A percentile compares a stretch with the other conserved stretches of the same genome.
These are phyloP conservation scores for Leccinum incarnatum DNA, from an alignment of 768 basidiomycete genomes.

Conservation along the genomic window DNA sequence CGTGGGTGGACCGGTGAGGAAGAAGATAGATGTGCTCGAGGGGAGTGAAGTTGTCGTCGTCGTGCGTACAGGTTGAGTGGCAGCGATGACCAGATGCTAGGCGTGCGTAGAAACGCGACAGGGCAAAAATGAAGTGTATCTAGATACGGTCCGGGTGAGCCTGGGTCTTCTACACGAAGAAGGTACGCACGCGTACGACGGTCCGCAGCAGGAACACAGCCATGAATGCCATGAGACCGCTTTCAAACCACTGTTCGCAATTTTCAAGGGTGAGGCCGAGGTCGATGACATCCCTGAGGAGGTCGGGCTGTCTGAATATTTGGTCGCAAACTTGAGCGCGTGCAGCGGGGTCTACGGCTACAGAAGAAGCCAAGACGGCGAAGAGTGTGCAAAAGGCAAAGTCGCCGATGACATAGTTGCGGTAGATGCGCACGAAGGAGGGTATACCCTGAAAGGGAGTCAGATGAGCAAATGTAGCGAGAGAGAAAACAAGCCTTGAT, in stretches of 20 bases:
- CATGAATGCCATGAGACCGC: conserved; percentile 57
- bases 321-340: conserved; percentile 70
- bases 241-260: conserved; percentile 77
- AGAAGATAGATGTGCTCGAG: conserved; percentile 66
- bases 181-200: conserved; percentile 58
- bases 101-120: conserved; percentile 62
- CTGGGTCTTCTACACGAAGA: background rate
- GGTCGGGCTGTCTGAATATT: conserved; percentile 69
- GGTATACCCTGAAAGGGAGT: conserved; percentile 49
- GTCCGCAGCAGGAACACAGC: conserved; percentile 59
- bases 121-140: conserved; percentile 75
- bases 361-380: conserved; percentile 54
- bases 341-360: conserved; percentile 51
- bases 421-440: conserved; percentile 71
- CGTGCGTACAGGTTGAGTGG: conserved; percentile 8
- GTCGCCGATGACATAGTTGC: conserved; percentile 79
- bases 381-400: conserved; percentile 66
- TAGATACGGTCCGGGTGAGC: conserved; percentile 26
- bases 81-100: conserved; percentile 43
- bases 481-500: conserved; percentile 48
- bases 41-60: conserved; percentile 26
- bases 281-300: conserved; percentile 66
- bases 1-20: conserved; percentile 29
- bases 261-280: conserved; percentile 76
- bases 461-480: background rate